Evolutionary conservation across 1,139 yeast species (phyloP).

Genomic region (Scheffersomyces segobiensis): DNA sequence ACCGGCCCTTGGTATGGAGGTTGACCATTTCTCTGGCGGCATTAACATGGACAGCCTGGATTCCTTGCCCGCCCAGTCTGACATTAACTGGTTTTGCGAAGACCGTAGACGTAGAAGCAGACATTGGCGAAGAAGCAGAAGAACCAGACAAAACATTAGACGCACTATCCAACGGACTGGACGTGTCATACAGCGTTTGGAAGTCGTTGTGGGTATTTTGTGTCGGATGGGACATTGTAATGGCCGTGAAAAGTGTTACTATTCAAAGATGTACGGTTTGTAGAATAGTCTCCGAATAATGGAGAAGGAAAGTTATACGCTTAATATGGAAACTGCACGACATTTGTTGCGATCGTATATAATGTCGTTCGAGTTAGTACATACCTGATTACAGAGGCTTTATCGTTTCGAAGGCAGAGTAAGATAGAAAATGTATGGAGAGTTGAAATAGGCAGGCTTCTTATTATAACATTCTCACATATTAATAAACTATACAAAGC

Average conservation of each 20-base stretch:
- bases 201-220: neutral
- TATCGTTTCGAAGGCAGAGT: neutral
- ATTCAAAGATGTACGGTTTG: neutral
- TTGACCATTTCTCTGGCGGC: constrained; percentile 65
- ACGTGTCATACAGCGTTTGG: neutral
- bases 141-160: neutral
- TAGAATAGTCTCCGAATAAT: neutral
- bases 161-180: neutral
- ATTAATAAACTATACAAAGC: no score
- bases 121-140: neutral
- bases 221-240: neutral
- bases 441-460: neutral
- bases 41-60: constrained; percentile 58
- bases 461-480: neutral
- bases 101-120: neutral
- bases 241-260: neutral
- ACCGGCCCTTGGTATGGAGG: constrained; percentile 39
- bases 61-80: constrained; percentile 25
- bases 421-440: neutral
- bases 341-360: neutral
- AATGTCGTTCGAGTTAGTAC: neutral
- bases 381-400: neutral
- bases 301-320: neutral
- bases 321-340: neutral
- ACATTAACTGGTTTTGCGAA: neutral